phyloP scores from a whole-genome alignment of 2,329 filamentous ascomycete genomes.

The Sporothrix pseudoabietina region DNA sequence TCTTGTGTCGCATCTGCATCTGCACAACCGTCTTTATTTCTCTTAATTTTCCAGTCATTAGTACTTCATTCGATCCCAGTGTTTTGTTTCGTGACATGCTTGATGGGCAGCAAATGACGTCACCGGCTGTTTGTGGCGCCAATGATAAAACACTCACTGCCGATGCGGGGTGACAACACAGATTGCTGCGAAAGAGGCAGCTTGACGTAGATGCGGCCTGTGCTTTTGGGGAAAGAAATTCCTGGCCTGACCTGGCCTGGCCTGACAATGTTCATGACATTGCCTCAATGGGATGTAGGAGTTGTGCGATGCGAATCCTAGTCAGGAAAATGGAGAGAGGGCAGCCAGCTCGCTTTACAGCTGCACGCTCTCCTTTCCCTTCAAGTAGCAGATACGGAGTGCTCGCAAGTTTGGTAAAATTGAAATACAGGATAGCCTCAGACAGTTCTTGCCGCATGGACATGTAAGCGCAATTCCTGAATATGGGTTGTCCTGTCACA shows the following conservation, averaged over 20 bases:
- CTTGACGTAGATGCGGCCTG: no score
- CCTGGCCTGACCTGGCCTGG: no score
- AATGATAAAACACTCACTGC: neutral
- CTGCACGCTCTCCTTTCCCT: no score
- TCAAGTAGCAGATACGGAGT: neutral
- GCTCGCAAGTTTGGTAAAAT: neutral
- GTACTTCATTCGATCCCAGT: neutral
- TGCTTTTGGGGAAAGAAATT: no score
- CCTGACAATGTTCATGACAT: no score
- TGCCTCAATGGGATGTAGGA: no score
- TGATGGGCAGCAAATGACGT: neutral
- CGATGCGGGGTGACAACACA: neutral
- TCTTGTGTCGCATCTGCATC: no score
- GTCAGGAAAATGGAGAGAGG: no score
- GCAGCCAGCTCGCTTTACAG: no score
- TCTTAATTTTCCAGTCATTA: no score
- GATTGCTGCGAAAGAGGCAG: neutral
- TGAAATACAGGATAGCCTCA: neutral
- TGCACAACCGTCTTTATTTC: neutral
- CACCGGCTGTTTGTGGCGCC: neutral
- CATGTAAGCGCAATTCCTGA: neutral
- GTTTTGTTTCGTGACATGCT: neutral
- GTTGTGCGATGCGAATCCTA: no score
- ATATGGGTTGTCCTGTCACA: neutral
- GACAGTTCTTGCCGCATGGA: neutral